Conservation (phyloP, 257 asterid species). For the Fraxinus pennsylvanica region DNA sequence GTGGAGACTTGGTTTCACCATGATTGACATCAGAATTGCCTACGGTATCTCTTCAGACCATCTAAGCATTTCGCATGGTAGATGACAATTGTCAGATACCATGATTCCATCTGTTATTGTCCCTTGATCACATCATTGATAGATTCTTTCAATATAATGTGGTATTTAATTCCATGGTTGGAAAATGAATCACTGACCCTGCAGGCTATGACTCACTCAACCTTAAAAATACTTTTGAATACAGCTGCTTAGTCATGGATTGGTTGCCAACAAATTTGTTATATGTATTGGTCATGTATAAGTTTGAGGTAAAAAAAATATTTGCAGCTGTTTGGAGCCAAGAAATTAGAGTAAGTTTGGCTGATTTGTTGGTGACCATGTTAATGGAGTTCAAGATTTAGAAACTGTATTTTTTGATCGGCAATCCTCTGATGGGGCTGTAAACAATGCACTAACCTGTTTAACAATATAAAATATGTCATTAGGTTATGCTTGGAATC, state of each 20-base stretch:
- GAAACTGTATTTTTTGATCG: background rate
- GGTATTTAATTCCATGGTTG: background rate
- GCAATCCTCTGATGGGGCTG: background rate
- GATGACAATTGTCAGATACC: background rate
- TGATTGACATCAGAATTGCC: background rate
- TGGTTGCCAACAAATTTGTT: background rate
- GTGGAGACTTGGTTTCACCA: constrained; percentile 4
- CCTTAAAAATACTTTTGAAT: background rate
- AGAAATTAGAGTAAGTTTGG: background rate
- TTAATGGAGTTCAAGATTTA: background rate
- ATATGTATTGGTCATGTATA: background rate
- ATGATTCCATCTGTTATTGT: background rate
- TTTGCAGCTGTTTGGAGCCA: background rate
- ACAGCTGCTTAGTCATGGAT: background rate
- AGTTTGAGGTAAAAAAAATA: background rate
- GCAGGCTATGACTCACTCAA: background rate
- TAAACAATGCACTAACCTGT: background rate
- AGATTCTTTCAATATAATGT: background rate
- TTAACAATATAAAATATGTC: background rate
- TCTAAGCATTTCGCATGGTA: background rate
- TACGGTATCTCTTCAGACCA: background rate
- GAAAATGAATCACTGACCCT: constrained; percentile 4
- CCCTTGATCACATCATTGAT: background rate
- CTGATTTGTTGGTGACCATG: background rate
- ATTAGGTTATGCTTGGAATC: background rate